Evolutionary conservation across 2,329 filamentous ascomycete genomes (phyloP), one percentile per base, ranked within the genome.

Genomic region (Aspergillus terreus): DNA sequence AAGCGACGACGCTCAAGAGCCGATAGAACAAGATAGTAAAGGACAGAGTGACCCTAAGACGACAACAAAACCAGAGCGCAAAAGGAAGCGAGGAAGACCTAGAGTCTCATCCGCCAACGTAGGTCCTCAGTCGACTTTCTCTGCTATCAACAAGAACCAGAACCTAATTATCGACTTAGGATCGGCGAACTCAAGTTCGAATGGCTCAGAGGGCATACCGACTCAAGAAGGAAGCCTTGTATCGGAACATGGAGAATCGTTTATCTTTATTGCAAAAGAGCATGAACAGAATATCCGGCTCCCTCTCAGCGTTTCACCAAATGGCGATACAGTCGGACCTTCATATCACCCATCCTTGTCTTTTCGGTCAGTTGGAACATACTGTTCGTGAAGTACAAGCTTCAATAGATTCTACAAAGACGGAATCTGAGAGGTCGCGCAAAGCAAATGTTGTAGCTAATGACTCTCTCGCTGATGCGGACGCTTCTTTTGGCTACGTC

Each of bases 181-280:
- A 63, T 49, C 86, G 91, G 47, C 82, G 91, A 49, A 92, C 89
- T 4, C 91, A 96, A 67, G 94, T 96, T 57, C 85, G 91, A 21
- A 80, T 92, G 49, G 91, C 91, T 2, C 91, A 95, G 68, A 79
- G 90, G 58, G 90, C 90, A 1, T 95, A 95, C 65, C 83, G 91
- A 14, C 83, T 87, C 63, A 85, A 91, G 47, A 95, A 95, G 71
- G 91, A 95, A 65, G 86, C 81, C 19, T 87, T 88, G 4, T 92
- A 95, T 50, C 80, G 83, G 25, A 83, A 82, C 1, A 77, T 95
- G 10, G 86, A 90, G 64, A 79, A 82, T 49, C 80, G 85, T 54
- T 88, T 92, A 23, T 76, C 84, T 49, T 78, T 82, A 21, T 79
- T 95, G n/a, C 82, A 86, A 52, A 77, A 79, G 21, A 59, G 55